A percentile compares a stretch with the other conserved stretches of the same genome.
phyloP scores from a whole-genome alignment of 2,329 filamentous ascomycete species.

The Sordariomycetes sp. region DNA sequence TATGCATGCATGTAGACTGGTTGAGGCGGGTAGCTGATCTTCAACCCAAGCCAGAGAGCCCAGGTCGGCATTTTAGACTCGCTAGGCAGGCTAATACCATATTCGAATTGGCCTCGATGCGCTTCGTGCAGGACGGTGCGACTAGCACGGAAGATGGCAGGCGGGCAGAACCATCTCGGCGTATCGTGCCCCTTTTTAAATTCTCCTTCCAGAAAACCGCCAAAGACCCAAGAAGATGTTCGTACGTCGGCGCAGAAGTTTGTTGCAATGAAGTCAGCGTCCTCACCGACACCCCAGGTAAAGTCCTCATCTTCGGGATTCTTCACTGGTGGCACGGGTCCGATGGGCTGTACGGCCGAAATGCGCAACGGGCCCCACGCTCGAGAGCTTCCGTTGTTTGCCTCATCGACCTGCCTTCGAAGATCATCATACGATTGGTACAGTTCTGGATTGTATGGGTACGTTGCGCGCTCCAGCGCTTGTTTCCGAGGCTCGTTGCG shows the following conservation, averaged over 20 bases:
- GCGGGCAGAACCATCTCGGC: constrained; percentile 23
- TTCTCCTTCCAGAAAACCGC: constrained; percentile 17
- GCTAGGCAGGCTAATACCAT: constrained; percentile 18
- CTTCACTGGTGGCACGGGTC: constrained; percentile 15
- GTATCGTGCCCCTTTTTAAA: constrained; percentile 13
- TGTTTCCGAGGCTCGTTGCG: constrained; percentile 45
- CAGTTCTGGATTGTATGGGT: constrained; percentile 42
- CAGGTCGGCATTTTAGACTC: constrained; percentile 25
- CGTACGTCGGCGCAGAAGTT: constrained; percentile 18
- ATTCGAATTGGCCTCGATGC: constrained; percentile 20
- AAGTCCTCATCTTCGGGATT: constrained; percentile 15
- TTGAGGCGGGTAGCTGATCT: constrained; percentile 24
- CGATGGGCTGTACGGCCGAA: constrained; percentile 17
- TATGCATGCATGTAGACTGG: constrained; percentile 19
- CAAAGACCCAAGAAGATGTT: constrained; percentile 19
- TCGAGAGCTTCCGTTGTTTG: constrained; percentile 15
- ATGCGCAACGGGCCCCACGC: constrained; percentile 20
- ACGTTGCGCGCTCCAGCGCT: constrained; percentile 47
- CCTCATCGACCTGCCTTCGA: constrained; percentile 13
- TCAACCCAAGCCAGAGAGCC: constrained; percentile 27
- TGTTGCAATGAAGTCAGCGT: constrained; percentile 19
- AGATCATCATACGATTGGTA: constrained; percentile 39
- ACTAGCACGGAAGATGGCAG: constrained; percentile 22
- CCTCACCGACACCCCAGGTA: constrained; percentile 22
- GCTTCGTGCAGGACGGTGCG: constrained; percentile 19